Base-by-base conservation (phyloP, 176 grass and related monocot species). In the Eremochloa ophiuroides region DNA sequence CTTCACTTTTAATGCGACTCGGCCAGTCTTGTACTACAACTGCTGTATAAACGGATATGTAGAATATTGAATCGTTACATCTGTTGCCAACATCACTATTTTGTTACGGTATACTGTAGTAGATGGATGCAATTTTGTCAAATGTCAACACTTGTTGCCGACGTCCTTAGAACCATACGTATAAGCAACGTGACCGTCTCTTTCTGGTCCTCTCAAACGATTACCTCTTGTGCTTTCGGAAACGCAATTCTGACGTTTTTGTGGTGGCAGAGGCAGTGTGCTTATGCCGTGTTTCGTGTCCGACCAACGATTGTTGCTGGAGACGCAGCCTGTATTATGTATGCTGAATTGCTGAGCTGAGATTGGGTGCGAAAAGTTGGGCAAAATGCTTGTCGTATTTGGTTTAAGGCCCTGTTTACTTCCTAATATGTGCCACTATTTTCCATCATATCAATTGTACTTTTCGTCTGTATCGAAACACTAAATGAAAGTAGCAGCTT, bases 21-120 rank as follows among this genome's bases (percentile, higher is more conserved):
- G 2, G 7, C 66, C 79, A 61, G 22, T 40, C 79, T 10, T 89
- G 83, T 86, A 86, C 83, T 64, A 85, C 58, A 38, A 23, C 46
- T 35, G 1, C 28, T 73, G 78, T 85, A 86, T 89, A 81, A 86
- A 78, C 38, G 7, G 38, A 73, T 60, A 73, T 78, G 83, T 89
- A 85, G 82, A 82, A 85, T 76, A 48, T 66, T 26, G 18, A 74
- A 38, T 46, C 18, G 28, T 58, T 46, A 23, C n/a, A 25, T 66
- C 71, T 65, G 38, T 81, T 38, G 22, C 55, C 29, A 47, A 51
- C 78, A 13, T 66, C 11, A 23, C 3, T 34, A 4, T 78, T 47
- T 47, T 85, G 42, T 77, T 81, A 4, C 37, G 6, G 47, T 67
- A 18, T 74, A n/a, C 34, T 35, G 55, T 22, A 8, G 38, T 5